Conservation (phyloP, 345 rosid species). For the Hibiscus mutabilis region DNA sequence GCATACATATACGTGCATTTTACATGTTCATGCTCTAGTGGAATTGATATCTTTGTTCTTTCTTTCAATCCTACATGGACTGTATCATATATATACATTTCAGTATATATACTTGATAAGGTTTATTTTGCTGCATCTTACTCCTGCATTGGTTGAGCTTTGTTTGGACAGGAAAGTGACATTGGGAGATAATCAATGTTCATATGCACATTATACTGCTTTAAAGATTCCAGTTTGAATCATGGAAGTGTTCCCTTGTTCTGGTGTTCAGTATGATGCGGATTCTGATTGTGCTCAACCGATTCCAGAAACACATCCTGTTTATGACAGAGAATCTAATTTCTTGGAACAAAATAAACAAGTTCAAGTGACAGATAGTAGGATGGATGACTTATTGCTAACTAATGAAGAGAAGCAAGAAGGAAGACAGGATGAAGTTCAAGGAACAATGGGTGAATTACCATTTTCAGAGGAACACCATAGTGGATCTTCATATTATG, state of each 20-base stretch:
- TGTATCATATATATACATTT: not conserved
- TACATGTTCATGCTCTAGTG: not conserved
- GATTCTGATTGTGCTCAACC: slow-evolving; percentile 40
- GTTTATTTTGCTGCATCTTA: slow-evolving; percentile 5
- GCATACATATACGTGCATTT: not conserved
- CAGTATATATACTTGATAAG: not conserved
- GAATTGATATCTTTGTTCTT: not conserved
- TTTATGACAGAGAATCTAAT: slow-evolving; percentile 29
- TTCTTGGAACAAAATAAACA: slow-evolving; percentile 26
- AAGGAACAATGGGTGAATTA: slow-evolving; percentile 25
- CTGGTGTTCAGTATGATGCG: slow-evolving; percentile 41
- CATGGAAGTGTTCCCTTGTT: slow-evolving; percentile 57
- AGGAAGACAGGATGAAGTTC: slow-evolving; percentile 30
- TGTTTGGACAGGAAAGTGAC: slow-evolving; percentile 26
- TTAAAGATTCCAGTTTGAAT: slow-evolving; percentile 19
- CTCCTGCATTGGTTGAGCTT: slow-evolving; percentile 11
- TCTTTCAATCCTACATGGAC: not conserved
- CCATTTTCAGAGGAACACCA: slow-evolving; percentile 30
- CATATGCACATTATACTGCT: slow-evolving; percentile 10
- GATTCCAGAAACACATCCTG: slow-evolving; percentile 23
- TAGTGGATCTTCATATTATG: slow-evolving; percentile 39
- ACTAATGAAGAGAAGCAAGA: slow-evolving; percentile 27
- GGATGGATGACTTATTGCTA: slow-evolving; percentile 28
- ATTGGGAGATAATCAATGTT: slow-evolving; percentile 9
- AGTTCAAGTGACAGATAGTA: slow-evolving; percentile 30